Evolutionary conservation across 2,329 filamentous ascomycete genomes (phyloP), one percentile per base, ranked within the genome.

Genomic region (Hansfordia pulvinata): DNA sequence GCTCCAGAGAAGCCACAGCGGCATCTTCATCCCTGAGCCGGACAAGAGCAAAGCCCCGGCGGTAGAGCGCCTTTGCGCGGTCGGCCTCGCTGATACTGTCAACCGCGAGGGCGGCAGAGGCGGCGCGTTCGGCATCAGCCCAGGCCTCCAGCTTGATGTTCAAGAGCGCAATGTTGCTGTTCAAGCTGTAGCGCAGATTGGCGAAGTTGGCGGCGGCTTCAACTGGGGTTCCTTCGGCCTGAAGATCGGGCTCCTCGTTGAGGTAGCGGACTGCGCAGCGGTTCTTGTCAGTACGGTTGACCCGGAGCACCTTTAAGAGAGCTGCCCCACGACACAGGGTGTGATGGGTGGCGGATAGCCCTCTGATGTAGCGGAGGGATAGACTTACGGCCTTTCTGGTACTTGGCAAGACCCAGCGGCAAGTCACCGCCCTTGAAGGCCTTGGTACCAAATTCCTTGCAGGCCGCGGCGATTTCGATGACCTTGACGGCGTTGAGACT

Each of bases 341-440:
- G n/a, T n/a, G n/a, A n/a, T n/a, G n/a, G n/a, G n/a, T n/a, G n/a
- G n/a, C n/a, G n/a, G n/a, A n/a, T n/a, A n/a, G n/a, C n/a, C n/a
- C n/a, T n/a, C n/a, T n/a, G n/a, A n/a, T n/a, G n/a, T n/a, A n/a
- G n/a, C n/a, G n/a, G n/a, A n/a, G n/a, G n/a, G n/a, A n/a, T n/a
- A n/a, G n/a, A n/a, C n/a, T n/a, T n/a, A n/a, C n/a, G n/a, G 11
- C 75, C 86, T 62, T 98, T 98, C 52, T 92, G 75, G 59, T 98
- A 98, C 60, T 98, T 98, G 33, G 78, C 75, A 15, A 96, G 62
- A 2, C 76, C 88, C 17, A 81, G 56, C 19, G 62, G 52, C 20
- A 78, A 46, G 42, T 93, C 70, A 20, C 75, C 74, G 15, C 57
- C 61, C 64, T 94, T 94, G 69, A 94, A 94, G 2, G 86, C 85